Evolutionary conservation across 2,329 filamentous ascomycete species (phyloP).

Genomic region (Zymoseptoria tritici): DNA sequence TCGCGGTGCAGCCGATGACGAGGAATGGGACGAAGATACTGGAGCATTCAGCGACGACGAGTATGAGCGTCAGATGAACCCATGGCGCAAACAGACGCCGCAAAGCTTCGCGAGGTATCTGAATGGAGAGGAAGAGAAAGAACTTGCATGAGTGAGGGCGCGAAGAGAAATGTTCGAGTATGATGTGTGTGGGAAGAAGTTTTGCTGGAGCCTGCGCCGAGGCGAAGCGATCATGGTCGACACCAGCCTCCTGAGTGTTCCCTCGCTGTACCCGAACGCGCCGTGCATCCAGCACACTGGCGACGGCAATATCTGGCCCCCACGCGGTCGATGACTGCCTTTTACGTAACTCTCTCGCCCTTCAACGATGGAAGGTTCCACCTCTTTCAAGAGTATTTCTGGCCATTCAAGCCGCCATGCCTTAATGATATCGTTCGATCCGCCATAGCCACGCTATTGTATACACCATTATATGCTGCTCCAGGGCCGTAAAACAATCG

Average conservation of each 20-base stretch:
- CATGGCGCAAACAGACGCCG: conserved; percentile 24
- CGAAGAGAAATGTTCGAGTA: not conserved
- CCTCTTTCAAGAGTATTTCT: not conserved
- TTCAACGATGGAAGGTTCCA: not conserved
- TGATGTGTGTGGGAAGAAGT: not conserved
- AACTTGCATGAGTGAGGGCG: not conserved
- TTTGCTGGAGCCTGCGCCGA: not conserved
- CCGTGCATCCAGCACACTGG: not conserved
- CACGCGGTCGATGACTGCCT: not conserved
- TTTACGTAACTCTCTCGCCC: not conserved
- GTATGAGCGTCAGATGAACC: conserved; percentile 24
- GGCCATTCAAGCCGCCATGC: not conserved
- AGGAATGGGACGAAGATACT: conserved; percentile 30
- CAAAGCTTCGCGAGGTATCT: conserved; percentile 19
- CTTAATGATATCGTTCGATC: not conserved
- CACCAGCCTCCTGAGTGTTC: not conserved
- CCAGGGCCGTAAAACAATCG: not conserved
- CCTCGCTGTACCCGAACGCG: not conserved
- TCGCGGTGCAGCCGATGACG: conserved; percentile 33
- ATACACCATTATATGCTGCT: not conserved
- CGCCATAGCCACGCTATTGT: not conserved
- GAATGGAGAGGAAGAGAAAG: conserved; percentile 1
- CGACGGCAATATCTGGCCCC: not conserved
- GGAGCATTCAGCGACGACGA: conserved; percentile 25
- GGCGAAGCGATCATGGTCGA: not conserved